Base-by-base conservation (phyloP, 2,329 filamentous ascomycete genomes). In the Aspergillus texensis region DNA sequence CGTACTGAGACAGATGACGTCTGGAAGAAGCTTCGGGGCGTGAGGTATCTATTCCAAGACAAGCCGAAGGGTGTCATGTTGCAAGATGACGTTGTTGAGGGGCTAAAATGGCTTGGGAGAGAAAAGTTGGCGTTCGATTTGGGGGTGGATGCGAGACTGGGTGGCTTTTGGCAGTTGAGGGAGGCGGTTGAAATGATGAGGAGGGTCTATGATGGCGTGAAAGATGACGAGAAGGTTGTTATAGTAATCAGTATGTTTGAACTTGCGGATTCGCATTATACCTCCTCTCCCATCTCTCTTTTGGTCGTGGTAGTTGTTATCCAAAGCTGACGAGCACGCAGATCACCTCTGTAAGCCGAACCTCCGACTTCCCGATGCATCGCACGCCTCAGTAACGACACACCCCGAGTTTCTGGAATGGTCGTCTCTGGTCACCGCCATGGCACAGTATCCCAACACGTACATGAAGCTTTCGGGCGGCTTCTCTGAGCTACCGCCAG, bases 261-360 rank as follows among this genome's bases (percentile, higher is more conserved):
- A 26, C 12, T 16, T 9, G 45, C 4, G 19, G 41, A 11, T 46
- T 46, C 43, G 16, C 39, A 41, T n/a, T 46, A 28, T 9, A 24
- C 45, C 5, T 6, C 43, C 16, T 57, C 57, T 34, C 21, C 45
- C 19, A 28, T 14, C 9, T 24, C 30, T 36, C 34, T 62, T n/a
- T 3, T 64, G 9, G 48, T 63, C 14, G 57, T 39, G 60, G 14
- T 32, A 11, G 34, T 43, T 19, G 41, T 8, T 28, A 16, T 41
- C 14, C 28, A 30, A 39, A 36, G 36, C 62, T 67, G 68, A 64
- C 72, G 67, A 8, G 65, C 21, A 14, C 34, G 48, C 67, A 94
- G 91, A 97, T 77, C 93, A 97, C 79, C 85, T 97, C 69, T 94
- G 92, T 85, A 97, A 97, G 79, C 93, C 93, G 1, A 88, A 94